Base-by-base conservation (phyloP, 495 filamentous ascomycete genomes). In the Podospora appendiculata region DNA sequence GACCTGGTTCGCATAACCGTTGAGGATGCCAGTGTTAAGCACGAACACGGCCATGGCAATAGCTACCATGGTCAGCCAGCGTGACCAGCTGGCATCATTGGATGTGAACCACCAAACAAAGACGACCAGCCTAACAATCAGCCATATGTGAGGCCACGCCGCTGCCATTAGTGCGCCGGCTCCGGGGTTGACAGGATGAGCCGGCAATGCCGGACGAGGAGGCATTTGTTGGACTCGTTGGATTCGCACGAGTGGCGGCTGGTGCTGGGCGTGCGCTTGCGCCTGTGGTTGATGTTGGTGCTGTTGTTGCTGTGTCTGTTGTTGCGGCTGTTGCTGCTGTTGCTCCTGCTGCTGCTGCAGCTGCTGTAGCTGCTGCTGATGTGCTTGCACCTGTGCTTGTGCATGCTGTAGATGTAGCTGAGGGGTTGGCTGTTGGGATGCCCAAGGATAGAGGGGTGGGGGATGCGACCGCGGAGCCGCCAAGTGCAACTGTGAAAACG, bases 31-130 rank as follows among this genome's bases (percentile, higher is more conserved):
- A 0, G 82, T 81, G 55, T 90, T 84, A 0, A 84, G 73, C 1
- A 88, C 63, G 41, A 90, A 79, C 9, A 88, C 70, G 7, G 78
- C 56, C 10, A 84, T 54, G 1, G 81, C 76, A 12, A 85, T 68
- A 3, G 78, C 58, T n/a, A 77, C 68, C 35, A 92, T 74, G 32
- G 86, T 78, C 13, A 88, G 51, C 55, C 80, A 82, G 35, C 88
- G 80, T 8, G 79, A 77, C 84, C 84, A 90, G 41, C 71, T 77
- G 5, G 84, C 79, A 32, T 82, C 79, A n/a, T 81, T 79, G 8
- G 82, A 79, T 14, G 85, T 87, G 54, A 92, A 87, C 66, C 90
- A 81, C 72, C 86, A 92, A 36, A 88, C 80, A 66, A 94, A 88
- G 45, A 84, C 77, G 41, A 82, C 79, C 16, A 96, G 67, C 33